Conservation (phyloP, 1,139 yeast species). For the Magnusiomyces sp. region DNA sequence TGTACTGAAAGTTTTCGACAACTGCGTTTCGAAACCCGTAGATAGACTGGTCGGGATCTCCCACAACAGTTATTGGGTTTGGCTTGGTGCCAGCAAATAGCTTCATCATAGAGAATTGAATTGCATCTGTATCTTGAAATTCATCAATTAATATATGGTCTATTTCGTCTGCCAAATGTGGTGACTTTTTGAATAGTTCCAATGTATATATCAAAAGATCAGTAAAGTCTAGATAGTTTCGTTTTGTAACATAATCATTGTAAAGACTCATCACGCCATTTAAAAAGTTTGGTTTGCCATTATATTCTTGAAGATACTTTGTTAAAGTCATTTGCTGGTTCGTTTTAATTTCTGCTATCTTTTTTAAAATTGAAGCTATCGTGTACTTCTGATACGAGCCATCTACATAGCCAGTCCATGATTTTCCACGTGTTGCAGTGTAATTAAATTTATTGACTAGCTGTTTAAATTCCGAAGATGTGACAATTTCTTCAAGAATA, state of each 20-base stretch:
- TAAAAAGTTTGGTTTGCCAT: no score
- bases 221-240: slow-evolving; percentile 35
- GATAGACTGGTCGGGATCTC: slow-evolving; percentile 94
- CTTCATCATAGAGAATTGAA: slow-evolving; percentile 64
- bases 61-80: slow-evolving; percentile 62
- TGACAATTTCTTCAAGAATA: background rate
- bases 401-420: no score
- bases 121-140: slow-evolving; percentile 80
- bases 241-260: no score
- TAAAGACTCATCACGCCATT: no score
- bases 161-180: slow-evolving; percentile 43
- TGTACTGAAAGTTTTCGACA: slow-evolving; percentile 52
- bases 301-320: no score
- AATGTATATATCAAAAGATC: slow-evolving; percentile 59
- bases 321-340: no score
- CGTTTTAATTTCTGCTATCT: no score
- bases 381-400: no score
- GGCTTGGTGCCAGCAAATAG: slow-evolving; percentile 41
- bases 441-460: background rate
- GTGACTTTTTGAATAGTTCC: slow-evolving; percentile 38
- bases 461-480: background rate
- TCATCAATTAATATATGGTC: slow-evolving; percentile 83
- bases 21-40: slow-evolving; percentile 68
- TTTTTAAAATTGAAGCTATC: no score
- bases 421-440: no score